These are phyloP conservation scores for Colletotrichum tanaceti DNA, from an alignment of 2,329 filamentous ascomycete species.

Conservation along the genomic window DNA sequence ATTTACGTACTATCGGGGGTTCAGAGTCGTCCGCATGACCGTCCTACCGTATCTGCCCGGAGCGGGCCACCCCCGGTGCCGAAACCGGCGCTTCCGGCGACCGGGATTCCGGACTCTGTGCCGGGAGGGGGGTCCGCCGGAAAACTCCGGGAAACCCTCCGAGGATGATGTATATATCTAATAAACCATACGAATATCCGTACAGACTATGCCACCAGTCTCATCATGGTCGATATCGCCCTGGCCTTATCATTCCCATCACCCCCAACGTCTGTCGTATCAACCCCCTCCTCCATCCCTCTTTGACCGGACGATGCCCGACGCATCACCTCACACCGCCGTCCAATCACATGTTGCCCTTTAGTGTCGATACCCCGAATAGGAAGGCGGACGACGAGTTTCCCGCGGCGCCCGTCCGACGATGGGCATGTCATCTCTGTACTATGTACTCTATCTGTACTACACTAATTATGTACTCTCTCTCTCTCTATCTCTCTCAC, in stretches of 20 bases:
- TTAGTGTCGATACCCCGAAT: background rate
- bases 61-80: background rate
- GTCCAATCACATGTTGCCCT: background rate
- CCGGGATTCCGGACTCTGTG: background rate
- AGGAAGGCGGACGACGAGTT: slow-evolving; percentile 21
- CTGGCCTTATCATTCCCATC: background rate
- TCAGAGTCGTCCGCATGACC: no score
- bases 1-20: no score
- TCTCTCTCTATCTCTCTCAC: no score
- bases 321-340: background rate
- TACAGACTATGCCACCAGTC: background rate
- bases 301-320: slow-evolving; percentile 7
- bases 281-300: background rate
- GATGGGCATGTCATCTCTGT: background rate
- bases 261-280: no score
- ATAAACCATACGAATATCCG: no score
- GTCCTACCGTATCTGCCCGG: background rate
- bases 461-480: no score
- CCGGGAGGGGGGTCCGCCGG: background rate
- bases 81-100: slow-evolving; percentile 2
- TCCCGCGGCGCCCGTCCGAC: slow-evolving; percentile 31
- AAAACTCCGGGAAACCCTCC: no score
- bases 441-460: no score
- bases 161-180: background rate
- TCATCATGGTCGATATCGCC: background rate